Conservation (phyloP, 1,284 basidiomycete genomes). For the Ustilago cynodontis region DNA sequence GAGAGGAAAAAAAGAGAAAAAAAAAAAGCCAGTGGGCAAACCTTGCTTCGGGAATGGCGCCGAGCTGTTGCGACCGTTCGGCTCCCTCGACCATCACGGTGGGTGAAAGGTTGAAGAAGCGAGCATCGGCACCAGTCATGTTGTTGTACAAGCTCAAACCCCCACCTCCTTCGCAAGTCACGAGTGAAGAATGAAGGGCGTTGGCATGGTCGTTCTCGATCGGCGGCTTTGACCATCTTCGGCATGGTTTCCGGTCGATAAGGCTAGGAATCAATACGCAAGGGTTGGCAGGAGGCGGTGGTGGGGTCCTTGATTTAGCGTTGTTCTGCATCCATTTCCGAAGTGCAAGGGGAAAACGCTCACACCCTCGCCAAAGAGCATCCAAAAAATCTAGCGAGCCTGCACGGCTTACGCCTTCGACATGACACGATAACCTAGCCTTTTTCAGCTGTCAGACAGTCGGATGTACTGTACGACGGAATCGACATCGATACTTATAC, state of each 20-base stretch:
- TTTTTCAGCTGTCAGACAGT: not conserved
- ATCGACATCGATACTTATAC: not conserved
- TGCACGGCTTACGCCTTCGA: not conserved
- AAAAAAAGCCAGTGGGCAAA: no score
- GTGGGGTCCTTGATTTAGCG: not conserved
- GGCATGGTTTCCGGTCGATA: not conserved
- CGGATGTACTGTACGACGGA: no score
- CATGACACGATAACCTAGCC: not conserved
- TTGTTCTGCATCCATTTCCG: not conserved
- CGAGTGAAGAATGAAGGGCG: no score
- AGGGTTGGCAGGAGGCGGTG: not conserved
- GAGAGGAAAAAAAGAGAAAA: not conserved
- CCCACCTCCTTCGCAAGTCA: not conserved
- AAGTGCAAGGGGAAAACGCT: not conserved
- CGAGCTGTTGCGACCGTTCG: not conserved
- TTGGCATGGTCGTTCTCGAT: not conserved
- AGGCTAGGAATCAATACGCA: not conserved
- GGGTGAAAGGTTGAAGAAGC: not conserved
- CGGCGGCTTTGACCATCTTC: not conserved
- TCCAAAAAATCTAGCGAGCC: not conserved
- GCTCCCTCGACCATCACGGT: not conserved
- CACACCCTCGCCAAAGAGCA: not conserved
- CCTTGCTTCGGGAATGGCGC: constrained; percentile 4
- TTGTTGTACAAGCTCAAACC: not conserved
- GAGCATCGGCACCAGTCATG: not conserved